Percentiles rank a stretch among this genome's conserved stretches.
Evolutionary conservation across 139 green algal species (phyloP).

Genomic region (Penium margaritaceum): DNA sequence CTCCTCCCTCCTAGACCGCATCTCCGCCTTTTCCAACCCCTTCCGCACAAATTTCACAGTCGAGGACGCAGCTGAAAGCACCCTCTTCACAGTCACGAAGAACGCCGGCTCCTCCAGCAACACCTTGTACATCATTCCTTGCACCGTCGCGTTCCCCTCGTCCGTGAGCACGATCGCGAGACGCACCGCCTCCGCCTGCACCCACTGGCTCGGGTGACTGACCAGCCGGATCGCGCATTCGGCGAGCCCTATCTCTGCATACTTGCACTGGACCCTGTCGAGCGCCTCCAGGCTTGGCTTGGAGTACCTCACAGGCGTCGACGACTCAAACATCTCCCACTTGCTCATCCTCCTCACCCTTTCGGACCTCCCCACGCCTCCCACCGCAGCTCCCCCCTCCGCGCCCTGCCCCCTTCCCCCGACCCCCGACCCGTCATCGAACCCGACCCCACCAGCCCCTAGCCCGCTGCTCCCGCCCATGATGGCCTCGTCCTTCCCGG

Average conservation of each 20-base stretch:
- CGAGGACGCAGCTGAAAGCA: conserved; percentile 3
- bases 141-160: neutral
- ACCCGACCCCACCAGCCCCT: too few relatives aligned
- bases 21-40: neutral
- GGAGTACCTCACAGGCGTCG: neutral
- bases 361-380: too few relatives aligned
- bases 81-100: neutral
- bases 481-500: too few relatives aligned
- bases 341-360: neutral
- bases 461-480: too few relatives aligned
- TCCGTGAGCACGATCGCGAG: neutral
- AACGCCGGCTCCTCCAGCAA: neutral
- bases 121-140: neutral
- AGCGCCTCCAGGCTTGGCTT: conserved; percentile 1
- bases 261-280: neutral
- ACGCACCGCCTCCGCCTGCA: neutral
- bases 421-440: too few relatives aligned
- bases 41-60: conserved; percentile 11
- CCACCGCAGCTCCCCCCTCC: too few relatives aligned
- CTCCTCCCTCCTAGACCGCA: conserved; percentile 5
- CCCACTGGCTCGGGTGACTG: neutral
- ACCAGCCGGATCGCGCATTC: neutral
- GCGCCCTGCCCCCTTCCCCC: too few relatives aligned
- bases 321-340: conserved; percentile 7
- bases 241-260: neutral